A percentile compares a stretch with the other conserved stretches of the same genome.
These are phyloP conservation scores for Fonsecaea monophora DNA, from an alignment of 2,329 filamentous ascomycete genomes.

Conservation along the genomic window DNA sequence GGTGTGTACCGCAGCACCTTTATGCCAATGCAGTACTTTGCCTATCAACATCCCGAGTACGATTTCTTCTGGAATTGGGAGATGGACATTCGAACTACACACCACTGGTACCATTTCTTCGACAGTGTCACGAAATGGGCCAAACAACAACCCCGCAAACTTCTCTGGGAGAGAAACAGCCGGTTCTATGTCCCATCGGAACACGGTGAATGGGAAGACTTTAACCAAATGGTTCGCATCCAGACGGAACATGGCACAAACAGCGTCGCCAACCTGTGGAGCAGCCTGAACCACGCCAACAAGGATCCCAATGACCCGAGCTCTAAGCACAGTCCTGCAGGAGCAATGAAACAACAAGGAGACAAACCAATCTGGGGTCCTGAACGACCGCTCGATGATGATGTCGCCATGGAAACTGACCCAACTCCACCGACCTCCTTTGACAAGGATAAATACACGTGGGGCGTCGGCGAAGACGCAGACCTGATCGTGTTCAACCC, in stretches of 20 bases:
- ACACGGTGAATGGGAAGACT: conserved; percentile 81
- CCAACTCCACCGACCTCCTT: conserved; percentile 77
- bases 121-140: conserved; percentile 74
- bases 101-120: conserved; percentile 80
- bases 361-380: conserved; percentile 84
- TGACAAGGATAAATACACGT: conserved; percentile 80
- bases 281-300: conserved; percentile 48
- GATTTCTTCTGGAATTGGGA: conserved; percentile 96
- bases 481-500: conserved; percentile 92
- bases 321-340: not conserved
- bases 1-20: conserved; percentile 91
- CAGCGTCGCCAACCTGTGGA: conserved; percentile 72
- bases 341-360: conserved; percentile 46
- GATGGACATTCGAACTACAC: conserved; percentile 89
- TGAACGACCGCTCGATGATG: conserved; percentile 70
- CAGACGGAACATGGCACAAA: conserved; percentile 74
- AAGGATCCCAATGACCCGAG: conserved; percentile 38
- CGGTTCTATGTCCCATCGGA: conserved; percentile 79
- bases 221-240: conserved; percentile 76
- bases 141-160: conserved; percentile 75
- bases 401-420: conserved; percentile 71
- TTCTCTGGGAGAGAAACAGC: conserved; percentile 79
- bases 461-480: conserved; percentile 89
- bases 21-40: conserved; percentile 95
- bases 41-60: conserved; percentile 84